phyloP scores from a whole-genome alignment of 768 basidiomycete species.

The Boletales sp. region DNA sequence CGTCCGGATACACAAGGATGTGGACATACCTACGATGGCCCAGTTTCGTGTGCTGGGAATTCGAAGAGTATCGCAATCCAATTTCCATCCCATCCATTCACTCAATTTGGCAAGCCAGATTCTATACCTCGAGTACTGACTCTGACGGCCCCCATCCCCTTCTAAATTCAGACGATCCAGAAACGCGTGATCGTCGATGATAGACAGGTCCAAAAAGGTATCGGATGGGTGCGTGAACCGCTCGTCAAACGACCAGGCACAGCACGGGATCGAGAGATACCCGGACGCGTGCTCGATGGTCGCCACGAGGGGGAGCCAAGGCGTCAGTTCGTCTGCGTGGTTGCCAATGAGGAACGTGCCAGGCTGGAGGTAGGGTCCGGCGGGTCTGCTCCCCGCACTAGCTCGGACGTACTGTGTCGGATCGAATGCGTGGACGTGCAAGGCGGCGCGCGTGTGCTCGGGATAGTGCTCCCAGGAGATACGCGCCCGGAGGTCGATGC shows the following conservation, averaged over 20 bases:
- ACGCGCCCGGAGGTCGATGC: constrained; percentile 83
- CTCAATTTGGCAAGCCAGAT: constrained; percentile 81
- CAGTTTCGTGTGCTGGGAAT: constrained; percentile 95
- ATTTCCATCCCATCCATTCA: constrained; percentile 74
- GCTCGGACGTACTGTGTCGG: constrained; percentile 35
- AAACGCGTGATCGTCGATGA: constrained; percentile 28
- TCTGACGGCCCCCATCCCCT: constrained; percentile 54
- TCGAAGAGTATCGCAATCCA: constrained; percentile 81
- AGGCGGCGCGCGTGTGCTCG: constrained; percentile 48
- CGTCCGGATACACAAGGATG: background rate
- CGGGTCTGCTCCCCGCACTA: background rate
- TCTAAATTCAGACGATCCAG: constrained; percentile 54
- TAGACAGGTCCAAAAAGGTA: constrained; percentile 17
- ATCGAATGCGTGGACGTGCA: constrained; percentile 71
- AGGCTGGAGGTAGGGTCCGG: constrained; percentile 31
- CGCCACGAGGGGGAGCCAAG: constrained; percentile 86
- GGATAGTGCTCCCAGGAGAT: constrained; percentile 84
- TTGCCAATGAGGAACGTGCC: constrained; percentile 85
- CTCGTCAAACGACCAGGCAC: constrained; percentile 76
- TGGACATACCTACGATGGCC: constrained; percentile 75
- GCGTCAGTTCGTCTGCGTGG: constrained; percentile 95
- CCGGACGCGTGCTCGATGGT: constrained; percentile 58
- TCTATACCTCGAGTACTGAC: constrained; percentile 78
- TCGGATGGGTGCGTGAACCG: constrained; percentile 51
- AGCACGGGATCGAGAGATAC: constrained; percentile 87